A percentile compares a stretch with the other conserved stretches of the same genome.
phyloP scores from a whole-genome alignment of 495 filamentous ascomycete genomes.

The Rostrohypoxylon terebratum region DNA sequence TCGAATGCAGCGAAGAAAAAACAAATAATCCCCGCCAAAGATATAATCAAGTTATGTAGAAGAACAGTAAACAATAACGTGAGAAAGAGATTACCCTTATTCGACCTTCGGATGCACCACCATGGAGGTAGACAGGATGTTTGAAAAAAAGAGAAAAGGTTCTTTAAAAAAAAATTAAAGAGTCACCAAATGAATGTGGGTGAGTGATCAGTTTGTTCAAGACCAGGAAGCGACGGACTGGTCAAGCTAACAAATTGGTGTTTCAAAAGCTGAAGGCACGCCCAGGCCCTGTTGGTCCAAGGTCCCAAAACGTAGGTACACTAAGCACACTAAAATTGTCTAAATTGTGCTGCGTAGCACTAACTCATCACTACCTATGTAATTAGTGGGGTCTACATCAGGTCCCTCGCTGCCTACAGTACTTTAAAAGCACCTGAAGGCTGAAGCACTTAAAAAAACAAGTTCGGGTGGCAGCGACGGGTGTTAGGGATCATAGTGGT shows the following conservation, averaged over 20 bases:
- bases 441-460: constrained; percentile 5
- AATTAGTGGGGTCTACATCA: constrained; percentile 1
- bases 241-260: constrained; percentile 40
- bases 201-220: constrained; percentile 21
- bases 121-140: constrained; percentile 9
- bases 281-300: constrained; percentile 18
- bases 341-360: constrained; percentile 2
- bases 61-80: constrained; percentile 12
- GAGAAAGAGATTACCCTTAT: background rate
- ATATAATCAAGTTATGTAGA: constrained; percentile 16
- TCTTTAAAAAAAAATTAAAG: constrained; percentile 26
- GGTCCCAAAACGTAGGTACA: constrained; percentile 32
- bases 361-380: constrained; percentile 12
- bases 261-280: constrained; percentile 41
- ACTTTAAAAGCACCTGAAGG: background rate
- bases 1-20: constrained; percentile 25
- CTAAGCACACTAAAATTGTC: constrained; percentile 4
- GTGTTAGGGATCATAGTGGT: constrained; percentile 26
- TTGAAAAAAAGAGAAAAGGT: background rate
- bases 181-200: constrained; percentile 34
- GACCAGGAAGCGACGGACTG: constrained; percentile 29
- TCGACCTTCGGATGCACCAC: background rate
- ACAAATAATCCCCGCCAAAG: constrained; percentile 17
- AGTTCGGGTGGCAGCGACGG: constrained; percentile 12
- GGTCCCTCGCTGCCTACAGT: constrained; percentile 7